Conservation (phyloP, 2,329 filamentous ascomycete species). For the Aspergillus sergii region DNA sequence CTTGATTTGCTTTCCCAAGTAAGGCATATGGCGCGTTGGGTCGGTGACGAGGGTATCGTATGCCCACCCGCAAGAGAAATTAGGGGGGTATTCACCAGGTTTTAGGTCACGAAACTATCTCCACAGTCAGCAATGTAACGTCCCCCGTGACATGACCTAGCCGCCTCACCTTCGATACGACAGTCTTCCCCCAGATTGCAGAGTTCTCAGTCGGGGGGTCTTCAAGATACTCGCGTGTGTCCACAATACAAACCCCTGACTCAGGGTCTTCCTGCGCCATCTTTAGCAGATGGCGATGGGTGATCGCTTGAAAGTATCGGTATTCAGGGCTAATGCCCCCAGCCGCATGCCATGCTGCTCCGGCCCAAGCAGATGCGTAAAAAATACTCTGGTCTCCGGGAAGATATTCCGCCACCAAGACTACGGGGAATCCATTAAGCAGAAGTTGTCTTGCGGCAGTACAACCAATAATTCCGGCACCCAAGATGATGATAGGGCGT, state of each 20-base stretch:
- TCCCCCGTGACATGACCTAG: too few relatives aligned
- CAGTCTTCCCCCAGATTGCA: constrained; percentile 38
- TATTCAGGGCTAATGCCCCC: constrained; percentile 38
- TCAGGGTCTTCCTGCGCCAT: constrained; percentile 38
- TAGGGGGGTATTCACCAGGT: constrained; percentile 34
- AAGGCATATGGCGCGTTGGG: constrained; percentile 42
- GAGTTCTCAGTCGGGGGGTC: constrained; percentile 34
- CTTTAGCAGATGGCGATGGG: constrained; percentile 36
- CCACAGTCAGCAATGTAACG: constrained; percentile 4
- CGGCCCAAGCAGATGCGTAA: constrained; percentile 44
- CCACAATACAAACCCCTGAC: constrained; percentile 38
- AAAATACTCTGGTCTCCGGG: constrained; percentile 40
- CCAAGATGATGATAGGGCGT: constrained; percentile 39
- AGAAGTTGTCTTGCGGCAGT: constrained; percentile 39
- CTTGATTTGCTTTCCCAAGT: constrained; percentile 31
- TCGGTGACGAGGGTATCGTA: constrained; percentile 43
- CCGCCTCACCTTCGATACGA: constrained; percentile 36
- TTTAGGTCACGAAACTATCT: constrained; percentile 37
- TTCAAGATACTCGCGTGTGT: constrained; percentile 40
- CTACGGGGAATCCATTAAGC: constrained; percentile 37
- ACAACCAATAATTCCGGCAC: constrained; percentile 46
- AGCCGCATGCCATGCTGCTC: constrained; percentile 44
- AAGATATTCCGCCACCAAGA: constrained; percentile 40
- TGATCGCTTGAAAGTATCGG: constrained; percentile 39
- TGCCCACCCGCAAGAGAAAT: constrained; percentile 38